Evolutionary conservation across 1,284 basidiomycete genomes (phyloP).

Genomic region (Apiotrichum mycotoxinovorans): DNA sequence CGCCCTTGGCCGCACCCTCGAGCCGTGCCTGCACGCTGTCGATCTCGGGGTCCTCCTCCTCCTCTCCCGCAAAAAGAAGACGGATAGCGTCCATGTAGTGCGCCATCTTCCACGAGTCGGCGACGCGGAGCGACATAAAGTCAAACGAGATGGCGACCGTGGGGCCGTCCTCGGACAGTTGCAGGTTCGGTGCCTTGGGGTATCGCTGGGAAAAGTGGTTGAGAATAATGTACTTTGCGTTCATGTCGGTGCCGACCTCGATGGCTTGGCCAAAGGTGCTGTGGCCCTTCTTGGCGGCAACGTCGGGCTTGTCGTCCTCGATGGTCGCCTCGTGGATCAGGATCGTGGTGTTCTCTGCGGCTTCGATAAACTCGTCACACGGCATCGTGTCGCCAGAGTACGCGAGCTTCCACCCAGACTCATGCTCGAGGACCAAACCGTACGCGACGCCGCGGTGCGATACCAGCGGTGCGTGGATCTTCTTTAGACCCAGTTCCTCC

Average conservation of each 20-base stretch:
- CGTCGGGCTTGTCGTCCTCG: constrained; percentile 66
- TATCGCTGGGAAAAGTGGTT: constrained; percentile 96
- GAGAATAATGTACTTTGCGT: constrained; percentile 73
- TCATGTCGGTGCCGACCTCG: constrained; percentile 72
- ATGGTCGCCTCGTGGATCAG: constrained; percentile 94
- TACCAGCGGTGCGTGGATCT: constrained; percentile 65
- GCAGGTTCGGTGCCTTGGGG: constrained; percentile 57
- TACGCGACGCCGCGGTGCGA: constrained; percentile 67
- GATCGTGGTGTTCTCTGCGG: constrained; percentile 68
- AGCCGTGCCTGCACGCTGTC: not conserved
- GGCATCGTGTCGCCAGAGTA: constrained; percentile 87
- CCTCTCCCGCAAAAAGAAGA: constrained; percentile 61
- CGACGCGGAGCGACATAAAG: constrained; percentile 65
- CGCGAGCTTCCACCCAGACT: constrained; percentile 76
- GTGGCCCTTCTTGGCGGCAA: constrained; percentile 76
- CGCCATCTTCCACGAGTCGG: constrained; percentile 75
- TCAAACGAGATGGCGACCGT: constrained; percentile 76
- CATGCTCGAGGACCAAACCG: constrained; percentile 65
- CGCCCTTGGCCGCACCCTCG: not conserved
- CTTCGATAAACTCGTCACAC: constrained; percentile 62
- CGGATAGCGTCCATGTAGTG: constrained; percentile 69
- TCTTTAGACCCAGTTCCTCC: constrained; percentile 28
- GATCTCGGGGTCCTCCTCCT: constrained; percentile 55
- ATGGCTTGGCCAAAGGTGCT: constrained; percentile 87
- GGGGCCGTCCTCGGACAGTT: constrained; percentile 23